Base-by-base conservation (phyloP, 2,329 filamentous ascomycete genomes). In the Ceratocystis albifundus region DNA sequence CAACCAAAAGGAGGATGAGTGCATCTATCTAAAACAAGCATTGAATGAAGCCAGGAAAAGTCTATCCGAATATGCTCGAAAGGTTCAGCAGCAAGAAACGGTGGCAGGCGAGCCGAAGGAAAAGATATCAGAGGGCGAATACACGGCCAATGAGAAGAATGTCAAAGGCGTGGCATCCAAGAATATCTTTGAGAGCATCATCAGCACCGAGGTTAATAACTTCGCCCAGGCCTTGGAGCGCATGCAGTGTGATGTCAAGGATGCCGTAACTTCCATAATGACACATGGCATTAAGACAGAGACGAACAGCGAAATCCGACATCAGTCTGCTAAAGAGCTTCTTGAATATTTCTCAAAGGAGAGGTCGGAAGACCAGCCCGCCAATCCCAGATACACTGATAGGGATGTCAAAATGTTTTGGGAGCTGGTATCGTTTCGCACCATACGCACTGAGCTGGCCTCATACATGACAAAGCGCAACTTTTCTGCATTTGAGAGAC, bases 251-350 rank as follows among this genome's bases (percentile, higher is more conserved):
- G n/a, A 20, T 32, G 1, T 59, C 3, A 12, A 32, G 15, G 8
- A n/a, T 5, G 8, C 32, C 1, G 12, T 36, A 25, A n/a, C 55
- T 30, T 30, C 55, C 28, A 17, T 32, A 8, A 28, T 17, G 15
- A 7, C 17, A 36, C 4, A 6, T 36, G 17, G 28, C 25, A 59
- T 59, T 6, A 15, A 59, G 17, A 17, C 55, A 28, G n/a, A 59
- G n/a, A 30, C 8, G 4, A 36, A 10, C 5, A 30, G 30, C 12
- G 53, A 30, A 15, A 59, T 59, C 28, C 17, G 15, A 20, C 55
- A 59, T 28, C 30, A 32, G 12, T 59, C 55, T 59, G 55, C 28
- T 30, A n/a, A 59, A 30, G 55, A 59, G 28, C 55, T 59, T 8
- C 20, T 59, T 25, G 22, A 0, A 15, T 30, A 59, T 30, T 59